Evolutionary conservation across 177 flowering plant species (phyloP).

Genomic region (Telopea speciosissima): DNA sequence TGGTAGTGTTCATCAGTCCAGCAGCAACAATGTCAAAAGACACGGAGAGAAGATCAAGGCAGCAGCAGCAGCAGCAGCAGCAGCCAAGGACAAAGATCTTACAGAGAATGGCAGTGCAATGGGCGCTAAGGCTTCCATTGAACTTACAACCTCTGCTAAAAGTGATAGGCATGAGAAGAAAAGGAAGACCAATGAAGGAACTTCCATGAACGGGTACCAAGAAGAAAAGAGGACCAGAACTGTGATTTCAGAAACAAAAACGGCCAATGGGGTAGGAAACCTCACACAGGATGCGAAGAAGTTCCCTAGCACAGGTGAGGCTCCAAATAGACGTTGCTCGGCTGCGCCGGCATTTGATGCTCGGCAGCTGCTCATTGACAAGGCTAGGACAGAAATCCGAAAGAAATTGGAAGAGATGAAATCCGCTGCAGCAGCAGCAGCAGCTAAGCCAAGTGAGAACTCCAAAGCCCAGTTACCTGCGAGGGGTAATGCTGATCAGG

Average conservation of each 20-base stretch:
- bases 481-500: constrained; percentile 7
- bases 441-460: constrained; percentile 18
- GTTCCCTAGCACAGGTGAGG: constrained; percentile 21
- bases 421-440: constrained; percentile 23
- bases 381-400: constrained; percentile 52
- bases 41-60: constrained; percentile 25
- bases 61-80: too few species aligned
- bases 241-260: constrained; percentile 24
- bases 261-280: constrained; percentile 26
- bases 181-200: constrained; percentile 37
- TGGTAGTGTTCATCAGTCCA: constrained; percentile 25
- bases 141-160: constrained; percentile 18
- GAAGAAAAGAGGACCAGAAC: constrained; percentile 25
- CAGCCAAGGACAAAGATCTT: constrained; percentile 18
- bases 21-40: constrained; percentile 27
- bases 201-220: constrained; percentile 17
- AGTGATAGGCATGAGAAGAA: constrained; percentile 40
- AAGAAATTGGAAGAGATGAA: constrained; percentile 50
- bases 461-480: constrained; percentile 10
- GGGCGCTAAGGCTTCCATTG: constrained; percentile 20
- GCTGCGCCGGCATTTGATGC: constrained; percentile 48
- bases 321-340: constrained; percentile 24
- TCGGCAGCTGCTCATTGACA: constrained; percentile 49
- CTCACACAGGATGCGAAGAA: constrained; percentile 21
- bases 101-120: constrained; percentile 9